Conservation (phyloP, 2,329 filamentous ascomycete genomes). For the Pyrenophora tritici-repentis region DNA sequence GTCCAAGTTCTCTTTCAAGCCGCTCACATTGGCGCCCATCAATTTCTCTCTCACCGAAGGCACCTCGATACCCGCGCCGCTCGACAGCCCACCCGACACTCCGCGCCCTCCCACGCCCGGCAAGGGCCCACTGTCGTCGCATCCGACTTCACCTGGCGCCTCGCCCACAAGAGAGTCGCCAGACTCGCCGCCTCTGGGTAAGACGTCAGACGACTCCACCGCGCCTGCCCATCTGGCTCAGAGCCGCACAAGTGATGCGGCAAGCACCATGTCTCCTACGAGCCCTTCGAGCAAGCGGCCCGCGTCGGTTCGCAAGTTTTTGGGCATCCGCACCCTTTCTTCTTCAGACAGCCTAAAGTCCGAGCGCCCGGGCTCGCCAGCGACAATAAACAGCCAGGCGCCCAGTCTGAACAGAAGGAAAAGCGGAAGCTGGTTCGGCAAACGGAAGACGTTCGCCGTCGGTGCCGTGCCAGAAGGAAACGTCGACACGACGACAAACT, state of each 20-base stretch:
- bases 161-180: slow-evolving; percentile 19
- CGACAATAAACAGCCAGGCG: slow-evolving; percentile 39
- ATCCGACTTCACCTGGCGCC: slow-evolving; percentile 44
- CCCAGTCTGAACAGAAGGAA: slow-evolving; percentile 43
- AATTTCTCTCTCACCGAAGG: slow-evolving; percentile 51
- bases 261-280: slow-evolving; percentile 38
- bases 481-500: slow-evolving; percentile 27
- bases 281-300: slow-evolving; percentile 43
- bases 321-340: slow-evolving; percentile 46
- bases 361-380: slow-evolving; percentile 45
- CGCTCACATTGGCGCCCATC: slow-evolving; percentile 46
- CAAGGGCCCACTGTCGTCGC: slow-evolving; percentile 48
- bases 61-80: slow-evolving; percentile 49
- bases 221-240: slow-evolving; percentile 23
- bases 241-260: slow-evolving; percentile 37
- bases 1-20: slow-evolving; percentile 39
- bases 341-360: slow-evolving; percentile 45
- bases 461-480: slow-evolving; percentile 42
- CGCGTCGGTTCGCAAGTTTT: slow-evolving; percentile 49
- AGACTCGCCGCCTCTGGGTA: slow-evolving; percentile 25
- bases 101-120: slow-evolving; percentile 48
- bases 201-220: slow-evolving; percentile 23
- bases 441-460: slow-evolving; percentile 43
- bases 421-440: slow-evolving; percentile 49
- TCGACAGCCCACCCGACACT: slow-evolving; percentile 46